phyloP scores from a whole-genome alignment of 352 stramenopile species.

The Albugo candida region DNA sequence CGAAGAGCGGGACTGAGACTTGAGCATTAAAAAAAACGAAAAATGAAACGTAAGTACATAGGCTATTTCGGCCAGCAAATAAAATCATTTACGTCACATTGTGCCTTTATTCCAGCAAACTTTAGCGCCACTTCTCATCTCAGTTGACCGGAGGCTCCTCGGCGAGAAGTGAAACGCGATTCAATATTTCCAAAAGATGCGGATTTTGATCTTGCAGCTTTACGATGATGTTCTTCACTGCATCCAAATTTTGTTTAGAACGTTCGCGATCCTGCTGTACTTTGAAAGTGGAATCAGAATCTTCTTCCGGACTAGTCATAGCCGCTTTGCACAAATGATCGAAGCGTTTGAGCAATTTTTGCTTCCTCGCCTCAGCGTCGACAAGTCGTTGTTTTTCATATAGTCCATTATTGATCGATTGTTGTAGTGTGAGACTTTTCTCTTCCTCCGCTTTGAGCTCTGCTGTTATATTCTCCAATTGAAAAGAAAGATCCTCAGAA shows the following conservation, averaged over 20 bases:
- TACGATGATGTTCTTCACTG: conserved; percentile 37
- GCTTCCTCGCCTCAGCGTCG: conserved; percentile 43
- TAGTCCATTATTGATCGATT: conserved; percentile 63
- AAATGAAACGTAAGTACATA: too few relatives aligned
- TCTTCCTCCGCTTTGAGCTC: conserved; percentile 72
- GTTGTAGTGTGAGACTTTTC: conserved; percentile 37
- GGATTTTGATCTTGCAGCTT: conserved; percentile 42
- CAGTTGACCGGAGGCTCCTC: conserved; percentile 25
- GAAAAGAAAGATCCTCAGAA: conserved; percentile 45
- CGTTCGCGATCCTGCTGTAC: conserved; percentile 31
- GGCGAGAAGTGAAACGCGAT: conserved; percentile 53
- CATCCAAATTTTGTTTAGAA: conserved; percentile 18
- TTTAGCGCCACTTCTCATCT: background rate
- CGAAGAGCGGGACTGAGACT: too few relatives aligned
- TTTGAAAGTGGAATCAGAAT: conserved; percentile 12
- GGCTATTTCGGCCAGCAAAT: too few relatives aligned
- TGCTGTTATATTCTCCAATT: conserved; percentile 50
- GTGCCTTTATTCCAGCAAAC: too few relatives aligned
- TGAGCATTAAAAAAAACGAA: too few relatives aligned
- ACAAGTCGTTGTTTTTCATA: conserved; percentile 85
- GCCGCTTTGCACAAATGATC: conserved; percentile 15
- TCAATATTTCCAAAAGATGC: conserved; percentile 69
- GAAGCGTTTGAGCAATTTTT: conserved; percentile 50
- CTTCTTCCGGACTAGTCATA: conserved; percentile 20
- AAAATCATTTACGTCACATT: too few relatives aligned